phyloP scores from a whole-genome alignment of 1,284 basidiomycete genomes.

The Sanghuangporus weigelae region DNA sequence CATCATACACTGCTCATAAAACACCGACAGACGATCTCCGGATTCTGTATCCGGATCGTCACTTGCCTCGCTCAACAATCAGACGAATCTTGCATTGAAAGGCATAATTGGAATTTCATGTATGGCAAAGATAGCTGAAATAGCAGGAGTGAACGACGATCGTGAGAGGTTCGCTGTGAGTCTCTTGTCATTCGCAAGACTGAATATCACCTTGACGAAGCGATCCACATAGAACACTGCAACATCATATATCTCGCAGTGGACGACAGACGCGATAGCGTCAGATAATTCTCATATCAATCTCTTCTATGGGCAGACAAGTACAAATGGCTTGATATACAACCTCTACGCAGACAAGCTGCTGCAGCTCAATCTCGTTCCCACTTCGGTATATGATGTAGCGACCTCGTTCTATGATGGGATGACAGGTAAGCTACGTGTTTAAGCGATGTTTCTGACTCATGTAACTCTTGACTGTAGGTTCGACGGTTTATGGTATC shows the following conservation, averaged over 20 bases:
- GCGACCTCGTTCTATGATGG: slow-evolving; percentile 5
- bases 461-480: not conserved
- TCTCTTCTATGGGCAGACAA: slow-evolving; percentile 22
- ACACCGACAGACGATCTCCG: not conserved
- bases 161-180: slow-evolving; percentile 27
- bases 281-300: slow-evolving; percentile 21
- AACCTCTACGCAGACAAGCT: slow-evolving; percentile 45
- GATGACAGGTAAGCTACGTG: not conserved
- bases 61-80: slow-evolving; percentile 14
- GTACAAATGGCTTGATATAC: slow-evolving; percentile 37
- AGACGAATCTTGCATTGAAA: slow-evolving; percentile 36
- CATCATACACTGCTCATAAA: not conserved
- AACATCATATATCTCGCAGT: slow-evolving; percentile 11
- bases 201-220: not conserved
- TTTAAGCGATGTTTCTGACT: not conserved
- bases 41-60: not conserved
- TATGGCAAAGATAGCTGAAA: slow-evolving; percentile 35
- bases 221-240: not conserved
- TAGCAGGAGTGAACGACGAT: slow-evolving; percentile 24
- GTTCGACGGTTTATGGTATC: not conserved
- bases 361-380: slow-evolving; percentile 25
- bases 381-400: slow-evolving; percentile 17
- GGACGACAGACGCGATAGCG: not conserved
- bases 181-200: not conserved
- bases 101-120: slow-evolving; percentile 38